Evolutionary conservation across 139 green algal species (phyloP).

Genomic region (Edaphochlamys debaryana): DNA sequence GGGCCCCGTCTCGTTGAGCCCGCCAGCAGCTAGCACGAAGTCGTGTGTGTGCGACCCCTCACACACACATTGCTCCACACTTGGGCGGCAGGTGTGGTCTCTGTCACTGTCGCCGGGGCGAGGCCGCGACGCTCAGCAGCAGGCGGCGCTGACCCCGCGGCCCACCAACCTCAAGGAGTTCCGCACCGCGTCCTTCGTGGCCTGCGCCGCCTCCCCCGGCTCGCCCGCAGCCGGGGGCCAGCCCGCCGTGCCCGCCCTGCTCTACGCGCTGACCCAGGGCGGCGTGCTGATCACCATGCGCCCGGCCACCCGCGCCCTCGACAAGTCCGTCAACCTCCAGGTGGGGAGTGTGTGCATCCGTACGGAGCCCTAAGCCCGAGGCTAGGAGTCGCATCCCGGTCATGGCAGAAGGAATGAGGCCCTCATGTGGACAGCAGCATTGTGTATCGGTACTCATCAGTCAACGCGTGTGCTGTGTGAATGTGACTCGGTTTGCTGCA

Average conservation of each 20-base stretch:
- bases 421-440: no score
- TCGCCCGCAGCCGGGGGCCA: not conserved
- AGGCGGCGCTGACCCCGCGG: slow-evolving; percentile 42
- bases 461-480: not conserved
- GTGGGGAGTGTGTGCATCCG: slow-evolving; percentile 7
- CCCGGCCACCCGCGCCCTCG: slow-evolving; percentile 37
- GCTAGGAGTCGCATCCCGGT: no score
- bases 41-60: no score
- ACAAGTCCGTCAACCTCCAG: slow-evolving; percentile 62
- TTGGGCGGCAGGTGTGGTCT: slow-evolving; percentile 48
- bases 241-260: slow-evolving; percentile 10
- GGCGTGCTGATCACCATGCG: slow-evolving; percentile 58
- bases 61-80: no score
- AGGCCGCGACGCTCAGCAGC: not conserved
- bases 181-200: slow-evolving; percentile 46
- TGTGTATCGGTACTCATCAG: no score
- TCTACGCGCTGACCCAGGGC: slow-evolving; percentile 53
- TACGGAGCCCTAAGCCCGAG: no score
- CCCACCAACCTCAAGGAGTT: slow-evolving; percentile 52
- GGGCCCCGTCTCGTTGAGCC: no score
- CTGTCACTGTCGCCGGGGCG: slow-evolving; percentile 10
- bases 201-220: slow-evolving; percentile 8
- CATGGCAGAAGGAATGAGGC: no score
- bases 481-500: no score
- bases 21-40: no score